Evolutionary conservation across 805 yeast species (phyloP).

Genomic region (Wickerhamomyces kurtzmanii): DNA sequence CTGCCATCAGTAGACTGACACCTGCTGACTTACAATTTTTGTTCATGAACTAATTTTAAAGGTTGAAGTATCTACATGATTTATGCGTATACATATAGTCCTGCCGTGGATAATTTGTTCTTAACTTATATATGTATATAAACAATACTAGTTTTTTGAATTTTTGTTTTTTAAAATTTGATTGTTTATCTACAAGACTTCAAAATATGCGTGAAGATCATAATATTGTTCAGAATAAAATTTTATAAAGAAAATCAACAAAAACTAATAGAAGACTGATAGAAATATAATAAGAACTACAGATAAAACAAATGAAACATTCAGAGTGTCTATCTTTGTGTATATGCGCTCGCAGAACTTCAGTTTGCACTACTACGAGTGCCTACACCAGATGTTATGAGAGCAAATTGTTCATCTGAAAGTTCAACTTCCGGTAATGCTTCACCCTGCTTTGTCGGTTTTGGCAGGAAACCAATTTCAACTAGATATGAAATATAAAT

Average conservation of each 20-base stretch:
- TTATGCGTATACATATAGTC: not conserved
- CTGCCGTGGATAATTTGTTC: not conserved
- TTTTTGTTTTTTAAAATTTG: too few species aligned
- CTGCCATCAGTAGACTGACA: slow-evolving; percentile 79
- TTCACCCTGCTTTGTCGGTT: slow-evolving; percentile 37
- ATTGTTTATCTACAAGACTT: too few species aligned
- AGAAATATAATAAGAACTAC: too few species aligned
- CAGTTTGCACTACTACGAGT: slow-evolving; percentile 54
- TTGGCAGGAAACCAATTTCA: slow-evolving; percentile 70
- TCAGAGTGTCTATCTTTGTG: too few species aligned
- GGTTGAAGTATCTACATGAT: not conserved
- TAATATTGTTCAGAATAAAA: too few species aligned
- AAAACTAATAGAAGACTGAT: too few species aligned
- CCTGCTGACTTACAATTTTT: slow-evolving; percentile 93
- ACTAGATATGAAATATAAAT: slow-evolving; percentile 72
- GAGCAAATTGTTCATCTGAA: slow-evolving; percentile 42
- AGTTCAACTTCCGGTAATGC: slow-evolving; percentile 49
- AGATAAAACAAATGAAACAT: too few species aligned
- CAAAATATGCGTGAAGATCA: too few species aligned
- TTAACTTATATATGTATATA: not conserved
- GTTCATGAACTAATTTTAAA: slow-evolving; percentile 57
- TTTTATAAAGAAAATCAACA: too few species aligned
- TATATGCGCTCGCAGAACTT: not conserved
- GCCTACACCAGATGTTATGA: slow-evolving; percentile 61
- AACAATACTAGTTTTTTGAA: not conserved